These are phyloP conservation scores for Alloascoidea africana DNA, from an alignment of 805 yeast genomes.

Conservation along the genomic window DNA sequence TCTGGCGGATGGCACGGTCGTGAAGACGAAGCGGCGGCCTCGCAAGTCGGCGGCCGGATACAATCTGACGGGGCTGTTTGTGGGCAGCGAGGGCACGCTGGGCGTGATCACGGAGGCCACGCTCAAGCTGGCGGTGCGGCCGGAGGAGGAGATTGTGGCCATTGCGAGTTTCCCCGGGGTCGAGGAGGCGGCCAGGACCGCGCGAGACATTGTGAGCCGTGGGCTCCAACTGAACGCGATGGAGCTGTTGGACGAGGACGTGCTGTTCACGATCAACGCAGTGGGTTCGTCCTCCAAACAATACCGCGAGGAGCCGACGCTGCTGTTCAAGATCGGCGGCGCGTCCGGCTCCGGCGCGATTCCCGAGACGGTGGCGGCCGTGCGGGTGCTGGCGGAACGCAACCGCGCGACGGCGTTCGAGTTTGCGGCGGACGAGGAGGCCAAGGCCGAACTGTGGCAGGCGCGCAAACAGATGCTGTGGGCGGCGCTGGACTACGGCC, in stretches of 20 bases:
- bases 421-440: constrained; percentile 44
- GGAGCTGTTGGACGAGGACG: constrained; percentile 57
- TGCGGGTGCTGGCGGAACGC: constrained; percentile 32
- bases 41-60: constrained; percentile 72
- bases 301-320: constrained; percentile 46
- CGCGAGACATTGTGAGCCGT: constrained; percentile 39
- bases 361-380: constrained; percentile 28
- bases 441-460: constrained; percentile 54
- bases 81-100: constrained; percentile 69
- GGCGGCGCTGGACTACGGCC: constrained; percentile 56
- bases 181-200: constrained; percentile 57
- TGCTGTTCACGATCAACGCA: constrained; percentile 50
- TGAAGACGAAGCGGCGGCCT: constrained; percentile 63
- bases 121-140: constrained; percentile 49
- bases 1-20: constrained; percentile 63
- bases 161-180: constrained; percentile 55
- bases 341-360: constrained; percentile 20
- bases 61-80: constrained; percentile 57
- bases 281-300: constrained; percentile 34
- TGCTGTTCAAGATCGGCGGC: constrained; percentile 53
- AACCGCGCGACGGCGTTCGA: constrained; percentile 46
- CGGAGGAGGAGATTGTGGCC: constrained; percentile 50
- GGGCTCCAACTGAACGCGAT: constrained; percentile 64
- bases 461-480: constrained; percentile 61
- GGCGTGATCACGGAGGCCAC: constrained; percentile 73